A percentile compares a stretch with the other conserved stretches of the same genome.
phyloP scores from a whole-genome alignment of 192 early-diverging fungal species.

The Coemansia sp. region DNA sequence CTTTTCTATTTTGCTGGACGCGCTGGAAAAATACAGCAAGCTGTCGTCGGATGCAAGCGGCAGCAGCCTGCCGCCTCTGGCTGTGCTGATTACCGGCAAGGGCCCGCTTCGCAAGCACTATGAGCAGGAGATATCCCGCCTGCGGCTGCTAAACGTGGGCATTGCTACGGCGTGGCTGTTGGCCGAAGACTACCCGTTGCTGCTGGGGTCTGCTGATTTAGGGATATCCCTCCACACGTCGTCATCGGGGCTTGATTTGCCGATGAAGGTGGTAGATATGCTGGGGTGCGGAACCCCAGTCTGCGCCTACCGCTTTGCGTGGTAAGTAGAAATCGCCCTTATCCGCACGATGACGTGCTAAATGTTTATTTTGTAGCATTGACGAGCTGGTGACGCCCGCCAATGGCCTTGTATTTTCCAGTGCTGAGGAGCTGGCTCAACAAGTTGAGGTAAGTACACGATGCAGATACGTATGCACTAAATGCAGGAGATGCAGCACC shows the following conservation, averaged over 20 bases:
- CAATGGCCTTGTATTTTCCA: slow-evolving; percentile 70
- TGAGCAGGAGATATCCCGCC: slow-evolving; percentile 58
- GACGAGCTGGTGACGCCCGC: slow-evolving; percentile 63
- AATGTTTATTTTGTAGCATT: slow-evolving; percentile 47
- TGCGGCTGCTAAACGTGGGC: slow-evolving; percentile 54
- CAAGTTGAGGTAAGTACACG: slow-evolving; percentile 60
- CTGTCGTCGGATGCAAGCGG: slow-evolving; percentile 9
- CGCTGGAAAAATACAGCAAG: slow-evolving; percentile 58
- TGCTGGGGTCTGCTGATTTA: slow-evolving; percentile 91
- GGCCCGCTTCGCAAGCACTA: slow-evolving; percentile 78
- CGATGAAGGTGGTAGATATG: slow-evolving; percentile 99
- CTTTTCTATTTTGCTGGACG: slow-evolving; percentile 77
- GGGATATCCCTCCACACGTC: slow-evolving; percentile 91
- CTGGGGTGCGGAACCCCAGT: slow-evolving; percentile 94
- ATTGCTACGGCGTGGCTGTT: slow-evolving; percentile 81
- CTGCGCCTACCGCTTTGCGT: slow-evolving; percentile 68
- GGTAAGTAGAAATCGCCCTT: slow-evolving; percentile 25
- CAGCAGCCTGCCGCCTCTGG: slow-evolving; percentile 55
- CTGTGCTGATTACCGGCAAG: slow-evolving; percentile 90
- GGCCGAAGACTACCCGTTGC: slow-evolving; percentile 76
- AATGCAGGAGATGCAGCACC: slow-evolving; percentile 10
- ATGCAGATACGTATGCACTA: slow-evolving; percentile 13
- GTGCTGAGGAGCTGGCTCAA: slow-evolving; percentile 56
- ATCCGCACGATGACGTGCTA: not conserved
- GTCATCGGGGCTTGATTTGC: slow-evolving; percentile 93